Base-by-base conservation (phyloP, 176 grass and related monocot genomes). In the Metroxylon sagu region DNA sequence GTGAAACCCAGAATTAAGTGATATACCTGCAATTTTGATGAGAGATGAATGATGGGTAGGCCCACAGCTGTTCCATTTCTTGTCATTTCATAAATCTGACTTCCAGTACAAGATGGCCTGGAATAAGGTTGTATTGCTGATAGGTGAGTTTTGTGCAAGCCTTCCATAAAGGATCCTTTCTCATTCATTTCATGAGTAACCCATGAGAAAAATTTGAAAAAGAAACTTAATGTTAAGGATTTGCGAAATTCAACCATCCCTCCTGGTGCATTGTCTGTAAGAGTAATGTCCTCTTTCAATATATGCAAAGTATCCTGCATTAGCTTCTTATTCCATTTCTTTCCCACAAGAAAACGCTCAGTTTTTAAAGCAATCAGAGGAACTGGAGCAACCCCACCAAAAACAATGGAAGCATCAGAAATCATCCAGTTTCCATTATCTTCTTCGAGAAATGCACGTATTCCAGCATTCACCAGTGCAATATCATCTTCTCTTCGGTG, bases 401-500 rank as follows among this genome's bases (percentile, higher is more conserved):
- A 96, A 29, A 88, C 72, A 78, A 96, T 74, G 49, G 80, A 84
- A 69, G 77, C 62, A 75, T 96, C 86, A 66, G 77, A 85, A 74
- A 88, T 70, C 52, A 75, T 70, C 74, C 70, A 85, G 60, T 63
- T 67, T 58, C 69, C 83, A 74, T 80, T 69, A 51, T 67, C 57
- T 71, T 85, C 67, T 66, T 61, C 75, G 56, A 96, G 71, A 84
- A 75, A 63, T 4, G 82, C 66, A 62, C 80, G 75, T 86, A 90
- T 96, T 63, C 83, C 92, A 59, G 92, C 83, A 80, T 96, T 96
- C 53, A 96, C 92, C 54, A 96, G 77, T 58, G 92, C 92, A 83
- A 96, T 96, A 57, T 90, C 92, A 85, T 96, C 92, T 73, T 96
- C 92, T 67, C 92, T 90, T 76, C 92, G 83, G 70, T 96, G 92